phyloP scores from a whole-genome alignment of 805 yeast genomes.

The Millerozyma miso region DNA sequence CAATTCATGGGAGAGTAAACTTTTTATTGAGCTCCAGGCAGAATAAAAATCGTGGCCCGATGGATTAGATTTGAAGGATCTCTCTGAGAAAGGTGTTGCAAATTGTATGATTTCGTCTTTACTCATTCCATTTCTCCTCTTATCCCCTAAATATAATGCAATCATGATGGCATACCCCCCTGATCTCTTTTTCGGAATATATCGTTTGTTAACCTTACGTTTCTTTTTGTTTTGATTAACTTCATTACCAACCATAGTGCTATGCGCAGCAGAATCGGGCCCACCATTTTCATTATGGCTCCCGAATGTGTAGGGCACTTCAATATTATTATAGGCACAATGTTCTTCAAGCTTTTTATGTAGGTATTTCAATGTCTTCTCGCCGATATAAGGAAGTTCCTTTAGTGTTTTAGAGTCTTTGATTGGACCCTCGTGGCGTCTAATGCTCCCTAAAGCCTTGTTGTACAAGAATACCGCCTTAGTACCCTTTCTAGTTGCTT shows the following conservation, averaged over 20 bases:
- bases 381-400: slow-evolving; percentile 67
- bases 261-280: slow-evolving; percentile 2
- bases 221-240: slow-evolving; percentile 11
- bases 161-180: slow-evolving; percentile 83
- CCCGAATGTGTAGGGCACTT: slow-evolving; percentile 37
- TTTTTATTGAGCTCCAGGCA: slow-evolving; percentile 72
- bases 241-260: slow-evolving; percentile 3
- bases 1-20: slow-evolving; percentile 56
- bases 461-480: slow-evolving; percentile 50
- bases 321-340: slow-evolving; percentile 52
- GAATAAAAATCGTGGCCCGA: slow-evolving; percentile 60
- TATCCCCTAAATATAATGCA: slow-evolving; percentile 50
- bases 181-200: slow-evolving; percentile 69
- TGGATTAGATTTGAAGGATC: slow-evolving; percentile 57
- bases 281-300: slow-evolving; percentile 5
- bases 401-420: slow-evolving; percentile 54
- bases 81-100: slow-evolving; percentile 55
- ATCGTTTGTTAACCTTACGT: slow-evolving; percentile 28
- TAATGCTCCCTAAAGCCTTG: slow-evolving; percentile 53
- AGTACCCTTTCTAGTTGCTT: slow-evolving; percentile 45
- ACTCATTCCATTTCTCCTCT: slow-evolving; percentile 51
- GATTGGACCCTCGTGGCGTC: slow-evolving; percentile 41
- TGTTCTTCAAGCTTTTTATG: slow-evolving; percentile 43
- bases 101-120: slow-evolving; percentile 52
- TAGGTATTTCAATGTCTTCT: slow-evolving; percentile 54